These are phyloP conservation scores for Lachancea fermentati DNA, from an alignment of 805 yeast species.

Conservation along the genomic window DNA sequence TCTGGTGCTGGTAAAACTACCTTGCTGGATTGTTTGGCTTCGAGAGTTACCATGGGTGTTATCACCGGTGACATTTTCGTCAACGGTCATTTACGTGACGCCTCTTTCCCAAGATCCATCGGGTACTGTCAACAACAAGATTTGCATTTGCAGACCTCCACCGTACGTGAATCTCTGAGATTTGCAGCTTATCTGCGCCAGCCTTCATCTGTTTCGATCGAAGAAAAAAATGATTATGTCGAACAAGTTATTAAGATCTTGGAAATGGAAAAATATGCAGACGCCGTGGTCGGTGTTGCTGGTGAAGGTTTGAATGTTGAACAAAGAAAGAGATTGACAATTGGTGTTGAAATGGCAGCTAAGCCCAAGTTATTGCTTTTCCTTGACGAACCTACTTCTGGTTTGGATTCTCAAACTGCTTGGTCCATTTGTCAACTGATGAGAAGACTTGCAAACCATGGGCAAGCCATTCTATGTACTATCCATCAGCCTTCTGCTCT, in stretches of 20 bases:
- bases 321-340: constrained; percentile 61
- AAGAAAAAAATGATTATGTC: constrained; percentile 62
- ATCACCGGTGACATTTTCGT: constrained; percentile 69
- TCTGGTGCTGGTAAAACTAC: constrained; percentile 89
- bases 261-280: constrained; percentile 66
- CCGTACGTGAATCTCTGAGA: constrained; percentile 69
- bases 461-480: constrained; percentile 71
- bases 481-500: constrained; percentile 77
- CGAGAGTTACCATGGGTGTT: constrained; percentile 64
- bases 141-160: constrained; percentile 59
- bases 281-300: constrained; percentile 73
- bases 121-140: constrained; percentile 83
- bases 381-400: constrained; percentile 72
- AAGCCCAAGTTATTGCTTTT: constrained; percentile 58
- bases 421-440: constrained; percentile 67
- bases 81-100: constrained; percentile 57
- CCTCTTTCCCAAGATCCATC: constrained; percentile 68
- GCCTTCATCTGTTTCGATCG: constrained; percentile 48
- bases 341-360: constrained; percentile 69
- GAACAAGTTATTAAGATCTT: constrained; percentile 60
- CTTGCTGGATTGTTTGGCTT: constrained; percentile 63
- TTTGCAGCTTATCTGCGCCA: constrained; percentile 72
- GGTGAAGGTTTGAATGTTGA: constrained; percentile 70
- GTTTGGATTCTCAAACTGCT: constrained; percentile 59
- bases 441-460: constrained; percentile 62